A percentile compares a stretch with the other conserved stretches of the same genome.
phyloP scores from a whole-genome alignment of 768 basidiomycete genomes.

The Termitomyces sp. region DNA sequence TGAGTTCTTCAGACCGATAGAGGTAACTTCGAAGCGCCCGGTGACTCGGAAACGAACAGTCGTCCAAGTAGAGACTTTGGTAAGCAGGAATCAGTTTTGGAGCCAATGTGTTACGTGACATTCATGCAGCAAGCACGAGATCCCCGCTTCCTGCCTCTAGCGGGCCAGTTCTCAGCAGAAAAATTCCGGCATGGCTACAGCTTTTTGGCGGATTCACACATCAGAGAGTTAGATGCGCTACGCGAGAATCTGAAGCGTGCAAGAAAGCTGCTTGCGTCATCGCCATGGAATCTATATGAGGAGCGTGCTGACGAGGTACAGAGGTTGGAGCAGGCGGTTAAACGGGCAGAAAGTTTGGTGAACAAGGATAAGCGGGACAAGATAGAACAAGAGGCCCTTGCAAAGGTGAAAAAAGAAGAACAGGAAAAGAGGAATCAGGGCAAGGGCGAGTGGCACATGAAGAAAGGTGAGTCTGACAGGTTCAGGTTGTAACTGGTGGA shows the following conservation, averaged over 20 bases:
- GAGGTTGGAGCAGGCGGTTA: slow-evolving; percentile 68
- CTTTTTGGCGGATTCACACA: slow-evolving; percentile 68
- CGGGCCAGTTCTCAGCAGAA: slow-evolving; percentile 62
- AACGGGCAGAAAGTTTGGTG: slow-evolving; percentile 72
- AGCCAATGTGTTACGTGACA: not conserved
- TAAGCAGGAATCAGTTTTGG: slow-evolving; percentile 29
- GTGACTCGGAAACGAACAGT: slow-evolving; percentile 70
- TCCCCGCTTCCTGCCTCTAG: slow-evolving; percentile 76
- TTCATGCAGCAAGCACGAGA: slow-evolving; percentile 67
- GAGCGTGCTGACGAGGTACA: slow-evolving; percentile 68
- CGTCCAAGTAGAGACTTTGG: slow-evolving; percentile 63
- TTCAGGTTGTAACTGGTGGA: slow-evolving; percentile 19
- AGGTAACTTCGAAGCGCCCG: slow-evolving; percentile 81
- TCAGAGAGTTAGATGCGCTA: slow-evolving; percentile 60
- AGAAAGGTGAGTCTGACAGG: slow-evolving; percentile 49
- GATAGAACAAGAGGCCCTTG: slow-evolving; percentile 67
- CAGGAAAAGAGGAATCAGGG: slow-evolving; percentile 65
- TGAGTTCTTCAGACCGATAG: slow-evolving; percentile 55
- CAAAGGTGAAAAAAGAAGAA: slow-evolving; percentile 52
- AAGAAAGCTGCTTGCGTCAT: slow-evolving; percentile 54
- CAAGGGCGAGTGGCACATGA: slow-evolving; percentile 85
- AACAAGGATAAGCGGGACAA: slow-evolving; percentile 67
- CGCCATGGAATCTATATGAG: slow-evolving; percentile 53
- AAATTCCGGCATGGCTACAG: slow-evolving; percentile 69
- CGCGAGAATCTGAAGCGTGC: slow-evolving; percentile 67